Evolutionary conservation across 2,329 filamentous ascomycete genomes (phyloP), one percentile per base, ranked within the genome.

Genomic region (Aureobasidium leucospermi): DNA sequence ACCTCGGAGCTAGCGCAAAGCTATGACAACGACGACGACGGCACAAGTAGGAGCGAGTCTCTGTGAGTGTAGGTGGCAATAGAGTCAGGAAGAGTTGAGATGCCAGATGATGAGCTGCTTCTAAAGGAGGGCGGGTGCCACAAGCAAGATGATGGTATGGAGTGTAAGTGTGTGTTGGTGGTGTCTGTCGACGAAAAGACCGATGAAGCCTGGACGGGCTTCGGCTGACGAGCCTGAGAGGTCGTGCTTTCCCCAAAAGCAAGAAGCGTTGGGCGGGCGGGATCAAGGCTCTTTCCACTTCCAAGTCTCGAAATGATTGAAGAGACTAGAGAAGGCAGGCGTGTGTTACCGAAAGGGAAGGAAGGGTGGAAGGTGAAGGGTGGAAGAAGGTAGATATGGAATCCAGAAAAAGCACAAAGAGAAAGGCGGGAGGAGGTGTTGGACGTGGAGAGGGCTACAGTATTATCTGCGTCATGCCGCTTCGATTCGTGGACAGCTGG

Each of bases 231-330:
- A 46, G 52, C 51, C 10, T 16, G 19, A 56, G 31, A 34, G 38
- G 51, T 58, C 61, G 63, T 61, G 57, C 61, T 55, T 63, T 61
- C 63, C 63, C 53, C 46, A 46, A 56, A 56, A 38, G 52, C 52
- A 56, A 56, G 52, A 56, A 56, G 52, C 52, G 52, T 56, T 53
- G 51, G 51, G 51, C 38, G 38, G 29, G 36, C 19, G 38, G 47
- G 23, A 29, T 32, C 42, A 42, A 8, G 55, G 55, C 43, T 39
- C 28, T 31, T 58, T 41, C 34, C 31, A 48, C 55, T 47, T 58
- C 19, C 55, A 34, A 28, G 55, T 58, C 55, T 58, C 52, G 41
- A 32, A 58, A 58, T 32, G 55, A 58, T 58, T 58, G 55, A 58
- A 34, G 42, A 58, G 55, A 58, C 43, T 16, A 15, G 32, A 15